Conservation (phyloP, 352 stramenopile genomes). For the Phytopythium oedochilum region DNA sequence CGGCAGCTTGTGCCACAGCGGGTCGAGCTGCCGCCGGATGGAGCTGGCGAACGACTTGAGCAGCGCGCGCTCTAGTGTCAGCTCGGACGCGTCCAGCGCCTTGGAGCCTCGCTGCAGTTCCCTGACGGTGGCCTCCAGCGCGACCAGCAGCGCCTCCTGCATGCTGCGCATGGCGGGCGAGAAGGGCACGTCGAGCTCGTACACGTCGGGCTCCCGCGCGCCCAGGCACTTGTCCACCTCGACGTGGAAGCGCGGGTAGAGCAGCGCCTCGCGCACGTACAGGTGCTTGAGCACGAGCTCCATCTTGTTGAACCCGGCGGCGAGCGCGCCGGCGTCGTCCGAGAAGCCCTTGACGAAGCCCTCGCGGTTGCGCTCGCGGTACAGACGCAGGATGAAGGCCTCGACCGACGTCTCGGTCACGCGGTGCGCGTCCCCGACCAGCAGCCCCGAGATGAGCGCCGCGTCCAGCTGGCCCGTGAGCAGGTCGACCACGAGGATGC, state of each 20-base stretch:
- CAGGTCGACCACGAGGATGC: constrained; percentile 97
- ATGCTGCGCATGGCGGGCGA: constrained; percentile 92
- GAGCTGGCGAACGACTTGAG: constrained; percentile 66
- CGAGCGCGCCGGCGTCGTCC: constrained; percentile 89
- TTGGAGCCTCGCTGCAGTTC: constrained; percentile 91
- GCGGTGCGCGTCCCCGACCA: constrained; percentile 92
- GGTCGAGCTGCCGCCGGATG: constrained; percentile 91
- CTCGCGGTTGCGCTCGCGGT: constrained; percentile 78
- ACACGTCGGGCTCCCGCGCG: constrained; percentile 84
- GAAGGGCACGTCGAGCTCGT: constrained; percentile 92
- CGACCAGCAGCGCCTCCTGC: constrained; percentile 92
- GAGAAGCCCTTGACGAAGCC: constrained; percentile 98
- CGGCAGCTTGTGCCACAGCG: constrained; percentile 95
- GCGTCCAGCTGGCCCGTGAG: constrained; percentile 83
- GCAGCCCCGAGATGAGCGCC: constrained; percentile 88
- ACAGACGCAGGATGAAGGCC: constrained; percentile 96
- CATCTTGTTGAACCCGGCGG: constrained; percentile 92
- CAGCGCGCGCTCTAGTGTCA: constrained; percentile 94
- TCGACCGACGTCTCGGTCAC: constrained; percentile 94
- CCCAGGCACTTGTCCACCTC: constrained; percentile 86
- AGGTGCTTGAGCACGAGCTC: constrained; percentile 94
- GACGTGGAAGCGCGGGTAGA: constrained; percentile 97
- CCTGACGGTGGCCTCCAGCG: constrained; percentile 91
- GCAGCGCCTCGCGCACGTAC: constrained; percentile 89
- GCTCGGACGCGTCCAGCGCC: constrained; percentile 67